Percentiles rank a stretch among this genome's conserved stretches.
These are phyloP conservation scores for Cicer pinnatifidum DNA, from an alignment of 306 rosid genomes.

Conservation along the genomic window DNA sequence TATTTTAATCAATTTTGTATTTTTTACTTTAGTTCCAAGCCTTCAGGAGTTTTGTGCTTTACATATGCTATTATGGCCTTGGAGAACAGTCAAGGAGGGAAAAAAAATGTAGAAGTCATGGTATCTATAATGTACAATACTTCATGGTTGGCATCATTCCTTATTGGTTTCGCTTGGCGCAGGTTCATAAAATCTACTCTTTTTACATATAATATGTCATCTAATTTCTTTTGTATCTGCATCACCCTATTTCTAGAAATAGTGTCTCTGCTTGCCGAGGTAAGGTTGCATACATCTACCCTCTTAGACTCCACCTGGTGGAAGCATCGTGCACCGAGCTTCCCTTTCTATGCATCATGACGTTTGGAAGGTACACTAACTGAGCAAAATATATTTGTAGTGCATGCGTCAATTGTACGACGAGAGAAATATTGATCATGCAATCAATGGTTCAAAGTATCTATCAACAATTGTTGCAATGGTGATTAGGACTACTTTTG, in stretches of 20 bases:
- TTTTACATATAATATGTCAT: background rate
- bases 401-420: conserved; percentile 56
- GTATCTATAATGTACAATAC: conserved; percentile 55
- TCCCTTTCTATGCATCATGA: no score
- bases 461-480: conserved; percentile 64
- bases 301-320: no score
- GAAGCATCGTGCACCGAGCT: background rate
- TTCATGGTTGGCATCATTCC: conserved; percentile 60
- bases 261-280: background rate
- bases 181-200: conserved; percentile 46
- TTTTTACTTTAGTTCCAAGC: conserved; percentile 60
- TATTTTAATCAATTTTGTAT: conserved; percentile 37
- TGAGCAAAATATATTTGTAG: conserved; percentile 45
- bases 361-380: conserved; percentile 21
- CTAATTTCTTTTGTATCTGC: background rate
- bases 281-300: no score
- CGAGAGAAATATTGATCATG: conserved; percentile 48
- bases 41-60: conserved; percentile 61
- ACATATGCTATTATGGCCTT: conserved; percentile 74
- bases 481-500: conserved; percentile 59
- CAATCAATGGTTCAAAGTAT: conserved; percentile 58
- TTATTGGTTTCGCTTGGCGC: conserved; percentile 68
- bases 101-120: conserved; percentile 58
- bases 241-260: background rate
- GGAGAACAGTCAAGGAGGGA: conserved; percentile 71